A percentile compares a stretch with the other conserved stretches of the same genome.
Evolutionary conservation across 2,329 filamentous ascomycete genomes (phyloP).

Genomic region (Monosporascus sp.): DNA sequence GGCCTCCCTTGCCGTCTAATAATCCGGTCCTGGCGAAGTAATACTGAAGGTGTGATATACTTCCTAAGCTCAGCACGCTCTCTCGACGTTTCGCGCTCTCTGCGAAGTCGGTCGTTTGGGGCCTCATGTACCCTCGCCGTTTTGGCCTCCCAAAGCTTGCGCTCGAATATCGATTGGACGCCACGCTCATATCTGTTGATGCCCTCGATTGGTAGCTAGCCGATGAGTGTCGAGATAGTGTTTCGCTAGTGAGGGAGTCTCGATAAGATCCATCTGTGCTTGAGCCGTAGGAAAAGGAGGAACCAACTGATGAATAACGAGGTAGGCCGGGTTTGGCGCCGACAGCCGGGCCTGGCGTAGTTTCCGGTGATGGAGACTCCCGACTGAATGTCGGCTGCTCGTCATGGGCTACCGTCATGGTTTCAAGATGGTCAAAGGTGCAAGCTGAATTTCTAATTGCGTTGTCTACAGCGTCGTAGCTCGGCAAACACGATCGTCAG

Average conservation of each 20-base stretch:
- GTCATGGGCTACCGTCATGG: conserved; percentile 31
- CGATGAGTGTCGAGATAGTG: conserved; percentile 60
- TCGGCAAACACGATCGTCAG: not conserved
- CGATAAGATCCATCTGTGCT: conserved; percentile 43
- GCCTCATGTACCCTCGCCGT: conserved; percentile 79
- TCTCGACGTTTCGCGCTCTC: conserved; percentile 85
- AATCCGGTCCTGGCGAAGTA: conserved; percentile 95
- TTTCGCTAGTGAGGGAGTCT: conserved; percentile 51
- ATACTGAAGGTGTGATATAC: conserved; percentile 95
- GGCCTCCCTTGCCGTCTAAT: conserved; percentile 86
- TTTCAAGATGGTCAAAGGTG: conserved; percentile 4
- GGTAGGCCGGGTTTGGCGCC: conserved; percentile 53
- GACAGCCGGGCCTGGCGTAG: conserved; percentile 57
- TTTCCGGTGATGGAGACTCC: conserved; percentile 60
- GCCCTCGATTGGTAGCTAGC: conserved; percentile 44
- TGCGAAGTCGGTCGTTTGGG: conserved; percentile 82
- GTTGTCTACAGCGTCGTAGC: not conserved
- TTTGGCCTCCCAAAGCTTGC: conserved; percentile 39
- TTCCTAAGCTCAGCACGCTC: conserved; percentile 92
- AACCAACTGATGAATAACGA: conserved; percentile 59
- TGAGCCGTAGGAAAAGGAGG: conserved; percentile 53
- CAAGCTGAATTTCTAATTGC: not conserved
- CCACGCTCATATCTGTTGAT: conserved; percentile 34
- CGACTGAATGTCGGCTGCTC: conserved; percentile 38
- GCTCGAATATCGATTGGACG: conserved; percentile 41